Percentiles rank a stretch among this genome's conserved stretches.
These are phyloP conservation scores for Stagonosporopsis rhizophila DNA, from an alignment of 2,329 filamentous ascomycete genomes.

Conservation along the genomic window DNA sequence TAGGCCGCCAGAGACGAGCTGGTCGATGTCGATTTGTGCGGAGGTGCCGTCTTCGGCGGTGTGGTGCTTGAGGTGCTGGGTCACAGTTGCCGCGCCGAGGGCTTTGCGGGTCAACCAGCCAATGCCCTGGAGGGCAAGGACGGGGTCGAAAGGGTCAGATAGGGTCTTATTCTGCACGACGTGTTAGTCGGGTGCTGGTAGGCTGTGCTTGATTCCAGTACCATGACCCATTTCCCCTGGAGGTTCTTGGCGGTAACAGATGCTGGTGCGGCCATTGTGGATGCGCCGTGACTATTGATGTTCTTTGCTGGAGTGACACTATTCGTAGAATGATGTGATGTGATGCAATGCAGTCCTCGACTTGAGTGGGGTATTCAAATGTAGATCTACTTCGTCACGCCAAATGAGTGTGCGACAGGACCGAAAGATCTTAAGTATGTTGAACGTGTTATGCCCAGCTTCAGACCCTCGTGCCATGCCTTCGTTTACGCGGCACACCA, in stretches of 20 bases:
- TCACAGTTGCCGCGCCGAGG: constrained; percentile 72
- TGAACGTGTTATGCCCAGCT: constrained; percentile 13
- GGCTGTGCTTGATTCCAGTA: constrained; percentile 24
- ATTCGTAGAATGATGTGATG: not conserved
- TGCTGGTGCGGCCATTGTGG: constrained; percentile 49
- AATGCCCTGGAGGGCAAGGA: constrained; percentile 67
- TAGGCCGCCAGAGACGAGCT: constrained; percentile 74
- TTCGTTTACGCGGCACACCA: constrained; percentile 22
- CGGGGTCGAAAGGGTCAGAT: constrained; percentile 72
- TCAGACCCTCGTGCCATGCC: constrained; percentile 20
- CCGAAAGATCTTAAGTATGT: constrained; percentile 21
- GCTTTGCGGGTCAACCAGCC: constrained; percentile 74
- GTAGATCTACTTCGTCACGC: not conserved
- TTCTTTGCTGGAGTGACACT: not conserved
- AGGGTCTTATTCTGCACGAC: constrained; percentile 72
- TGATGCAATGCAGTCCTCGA: constrained; percentile 5
- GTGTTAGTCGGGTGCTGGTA: constrained; percentile 2
- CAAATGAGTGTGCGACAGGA: not conserved
- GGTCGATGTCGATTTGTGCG: constrained; percentile 74
- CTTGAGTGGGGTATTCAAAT: constrained; percentile 8
- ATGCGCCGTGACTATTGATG: not conserved
- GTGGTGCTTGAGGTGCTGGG: constrained; percentile 61
- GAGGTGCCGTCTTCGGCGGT: constrained; percentile 31
- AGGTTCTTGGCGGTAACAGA: constrained; percentile 45
- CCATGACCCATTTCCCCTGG: constrained; percentile 50